Conservation (phyloP, 345 rosid species). For the Arabidopsis arenosa region DNA sequence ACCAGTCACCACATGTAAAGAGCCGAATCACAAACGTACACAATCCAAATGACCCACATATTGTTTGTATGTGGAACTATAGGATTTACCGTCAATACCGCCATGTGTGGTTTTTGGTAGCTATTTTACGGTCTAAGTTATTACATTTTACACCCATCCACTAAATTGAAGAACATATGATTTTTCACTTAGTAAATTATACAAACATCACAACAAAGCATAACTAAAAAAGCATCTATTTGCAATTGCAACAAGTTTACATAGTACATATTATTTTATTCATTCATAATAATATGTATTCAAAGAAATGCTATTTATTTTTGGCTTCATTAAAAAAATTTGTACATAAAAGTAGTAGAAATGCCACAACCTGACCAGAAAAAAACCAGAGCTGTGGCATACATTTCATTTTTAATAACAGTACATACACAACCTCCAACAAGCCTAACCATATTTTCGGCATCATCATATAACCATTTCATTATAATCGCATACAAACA, state of each 20-base stretch:
- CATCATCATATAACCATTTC: slow-evolving; percentile 9
- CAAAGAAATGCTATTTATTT: background rate
- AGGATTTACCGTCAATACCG: background rate
- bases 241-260: background rate
- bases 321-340: background rate
- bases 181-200: background rate
- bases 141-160: background rate
- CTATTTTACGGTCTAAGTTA: background rate
- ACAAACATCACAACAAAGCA: background rate
- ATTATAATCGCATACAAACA: slow-evolving; percentile 17
- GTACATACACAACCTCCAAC: slow-evolving; percentile 17
- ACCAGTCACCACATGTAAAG: background rate
- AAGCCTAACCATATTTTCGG: slow-evolving; percentile 25
- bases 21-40: background rate
- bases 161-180: background rate
- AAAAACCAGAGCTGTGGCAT: slow-evolving; percentile 35
- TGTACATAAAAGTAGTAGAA: background rate
- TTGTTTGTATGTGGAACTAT: background rate
- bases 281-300: background rate
- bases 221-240: background rate
- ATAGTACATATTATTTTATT: background rate
- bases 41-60: slow-evolving; percentile 3
- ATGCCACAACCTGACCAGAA: slow-evolving; percentile 31
- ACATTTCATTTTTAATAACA: slow-evolving; percentile 6
- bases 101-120: background rate